Evolutionary conservation across 129 eudicot genomes (phyloP).

Genomic region (Flaveria ramosissima): DNA sequence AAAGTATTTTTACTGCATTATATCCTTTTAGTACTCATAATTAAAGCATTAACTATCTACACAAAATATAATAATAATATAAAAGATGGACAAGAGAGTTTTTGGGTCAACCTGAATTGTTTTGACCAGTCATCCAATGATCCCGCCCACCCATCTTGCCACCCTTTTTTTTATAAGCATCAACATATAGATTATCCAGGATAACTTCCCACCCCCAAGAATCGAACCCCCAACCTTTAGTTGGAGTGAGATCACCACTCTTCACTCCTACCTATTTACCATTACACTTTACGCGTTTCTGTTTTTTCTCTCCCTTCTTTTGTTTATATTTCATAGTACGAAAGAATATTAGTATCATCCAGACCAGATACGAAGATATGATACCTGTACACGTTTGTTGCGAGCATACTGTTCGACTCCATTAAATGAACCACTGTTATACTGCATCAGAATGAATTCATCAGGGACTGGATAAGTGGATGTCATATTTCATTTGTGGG

Average conservation of each 20-base stretch:
- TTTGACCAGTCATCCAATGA: neutral
- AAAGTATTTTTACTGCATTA: neutral
- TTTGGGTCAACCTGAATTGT: neutral
- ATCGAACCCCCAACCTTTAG: no score
- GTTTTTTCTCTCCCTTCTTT: neutral
- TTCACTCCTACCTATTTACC: no score
- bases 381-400: conserved; percentile 87
- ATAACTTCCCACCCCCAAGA: no score
- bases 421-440: conserved; percentile 45
- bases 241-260: no score
- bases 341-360: neutral
- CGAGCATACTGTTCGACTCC: conserved; percentile 83
- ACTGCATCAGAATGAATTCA: conserved; percentile 48
- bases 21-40: neutral
- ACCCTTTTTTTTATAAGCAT: neutral
- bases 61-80: neutral
- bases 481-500: neutral
- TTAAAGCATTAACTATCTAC: neutral
- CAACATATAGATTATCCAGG: no score
- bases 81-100: neutral
- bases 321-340: neutral
- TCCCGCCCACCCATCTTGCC: neutral
- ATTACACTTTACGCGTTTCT: no score
- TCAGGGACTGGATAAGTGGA: conserved; percentile 1
- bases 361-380: neutral